phyloP scores from a whole-genome alignment of 2,329 filamentous ascomycete species.

The Thelonectria olida region DNA sequence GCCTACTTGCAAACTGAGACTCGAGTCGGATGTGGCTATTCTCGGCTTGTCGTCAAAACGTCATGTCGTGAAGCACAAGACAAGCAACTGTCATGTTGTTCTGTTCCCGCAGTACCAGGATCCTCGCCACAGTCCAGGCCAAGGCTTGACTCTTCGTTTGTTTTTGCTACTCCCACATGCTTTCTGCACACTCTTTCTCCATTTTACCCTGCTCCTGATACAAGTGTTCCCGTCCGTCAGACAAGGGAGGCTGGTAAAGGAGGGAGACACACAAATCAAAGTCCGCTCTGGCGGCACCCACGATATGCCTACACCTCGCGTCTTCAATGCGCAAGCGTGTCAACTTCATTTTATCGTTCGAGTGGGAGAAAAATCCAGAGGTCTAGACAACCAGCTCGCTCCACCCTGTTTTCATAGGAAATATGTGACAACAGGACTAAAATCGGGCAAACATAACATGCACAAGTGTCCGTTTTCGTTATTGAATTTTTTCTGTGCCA shows the following conservation, averaged over 20 bases:
- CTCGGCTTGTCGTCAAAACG: slow-evolving; percentile 12
- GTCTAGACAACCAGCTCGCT: slow-evolving; percentile 75
- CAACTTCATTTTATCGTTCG: slow-evolving; percentile 66
- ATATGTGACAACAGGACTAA: slow-evolving; percentile 70
- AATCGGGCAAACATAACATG: slow-evolving; percentile 64
- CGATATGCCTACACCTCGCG: slow-evolving; percentile 70
- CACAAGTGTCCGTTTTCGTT: too few species aligned
- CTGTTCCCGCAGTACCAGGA: not conserved
- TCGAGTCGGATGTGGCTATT: slow-evolving; percentile 19
- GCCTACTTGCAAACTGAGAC: slow-evolving; percentile 23
- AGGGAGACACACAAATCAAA: slow-evolving; percentile 24
- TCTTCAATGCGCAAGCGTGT: slow-evolving; percentile 67
- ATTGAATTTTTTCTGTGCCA: too few species aligned
- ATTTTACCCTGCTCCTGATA: not conserved
- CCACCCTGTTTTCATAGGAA: slow-evolving; percentile 70
- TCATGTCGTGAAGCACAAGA: slow-evolving; percentile 20
- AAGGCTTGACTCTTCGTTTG: not conserved
- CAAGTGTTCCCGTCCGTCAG: slow-evolving; percentile 12
- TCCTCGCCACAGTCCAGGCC: not conserved
- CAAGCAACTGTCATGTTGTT: not conserved
- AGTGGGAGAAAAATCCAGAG: slow-evolving; percentile 69
- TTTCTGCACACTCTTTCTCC: not conserved
- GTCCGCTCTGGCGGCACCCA: slow-evolving; percentile 51
- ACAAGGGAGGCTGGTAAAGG: not conserved
- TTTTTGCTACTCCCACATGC: not conserved